A percentile compares a stretch with the other conserved stretches of the same genome.
Evolutionary conservation across 2,329 filamentous ascomycete genomes (phyloP).

Genomic region (Penicillium hordei): DNA sequence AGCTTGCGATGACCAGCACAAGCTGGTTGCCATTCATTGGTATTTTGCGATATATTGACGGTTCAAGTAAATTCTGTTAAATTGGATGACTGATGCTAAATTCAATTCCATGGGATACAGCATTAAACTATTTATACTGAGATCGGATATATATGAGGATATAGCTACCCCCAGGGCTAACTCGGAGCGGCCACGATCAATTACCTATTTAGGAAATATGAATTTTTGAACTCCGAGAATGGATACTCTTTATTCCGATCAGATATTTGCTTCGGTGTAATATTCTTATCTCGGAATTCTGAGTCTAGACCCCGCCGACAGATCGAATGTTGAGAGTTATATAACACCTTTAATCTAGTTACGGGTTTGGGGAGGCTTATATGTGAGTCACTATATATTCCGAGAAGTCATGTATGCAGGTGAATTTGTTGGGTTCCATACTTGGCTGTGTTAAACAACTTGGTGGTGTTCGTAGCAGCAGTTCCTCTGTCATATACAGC

Average conservation of each 20-base stretch:
- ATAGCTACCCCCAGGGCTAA: not conserved
- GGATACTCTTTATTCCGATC: not conserved
- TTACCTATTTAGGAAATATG: not conserved
- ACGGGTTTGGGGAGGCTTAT: no score
- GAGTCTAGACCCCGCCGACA: not conserved
- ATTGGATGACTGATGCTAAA: not conserved
- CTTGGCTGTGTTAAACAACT: no score
- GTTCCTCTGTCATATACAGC: no score
- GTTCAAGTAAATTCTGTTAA: not conserved
- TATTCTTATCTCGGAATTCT: not conserved
- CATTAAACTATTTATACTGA: not conserved
- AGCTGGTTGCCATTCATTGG: not conserved
- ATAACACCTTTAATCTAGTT: no score
- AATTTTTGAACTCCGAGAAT: not conserved
- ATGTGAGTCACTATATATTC: no score
- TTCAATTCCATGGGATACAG: not conserved
- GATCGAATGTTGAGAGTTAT: not conserved
- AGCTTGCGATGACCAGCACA: not conserved
- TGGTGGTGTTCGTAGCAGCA: no score
- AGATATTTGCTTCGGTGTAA: not conserved
- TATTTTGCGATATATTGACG: not conserved
- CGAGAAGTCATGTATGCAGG: no score
- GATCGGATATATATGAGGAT: not conserved
- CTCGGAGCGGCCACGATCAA: not conserved
- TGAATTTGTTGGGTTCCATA: no score